Base-by-base conservation (phyloP, 768 basidiomycete genomes). In the Trichaptum fuscoviolaceum region DNA sequence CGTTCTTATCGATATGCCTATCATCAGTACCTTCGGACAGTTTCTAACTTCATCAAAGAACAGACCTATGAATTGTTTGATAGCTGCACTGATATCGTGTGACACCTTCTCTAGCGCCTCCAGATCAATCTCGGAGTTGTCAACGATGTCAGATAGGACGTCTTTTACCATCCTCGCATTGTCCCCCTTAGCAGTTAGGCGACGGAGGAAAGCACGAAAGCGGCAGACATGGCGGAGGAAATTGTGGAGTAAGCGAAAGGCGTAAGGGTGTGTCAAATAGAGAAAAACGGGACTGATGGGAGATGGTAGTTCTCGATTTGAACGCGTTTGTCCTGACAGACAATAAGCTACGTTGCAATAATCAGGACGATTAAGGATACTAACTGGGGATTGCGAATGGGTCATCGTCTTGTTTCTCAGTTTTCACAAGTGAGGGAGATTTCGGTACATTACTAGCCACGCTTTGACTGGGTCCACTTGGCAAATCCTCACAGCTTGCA, bases 91-190 rank as follows among this genome's bases (percentile, higher is more conserved):
- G 20, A 52, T 52, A 20, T 52, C 42, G 5, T 12, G 42, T 1
- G 93, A 76, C 52, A 86, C 69, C 5, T 75, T 68, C 27, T 85
- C 81, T 67, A 93, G 72, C 0, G 73, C 81, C 58, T 73, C 77
- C 58, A 93, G 76, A 69, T 91, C 80, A 42, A 93, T 76, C 17
- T 90, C 89, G 42, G 88, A 90, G 69, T 79, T 82, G 69, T 86
- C 83, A 18, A 92, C 80, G 24, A 84, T 72, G 73, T 92, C 91
- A 63, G 87, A 71, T 1, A 93, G 76, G 36, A 86, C 77, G 57
- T 84, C 83, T 71, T 84, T 85, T 0, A 90, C 89, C 36, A 89
- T 85, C 64, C 85, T 84, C 5, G 88, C 81, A 67, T 81, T 87
- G 74, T 90, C 87, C 67, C 81, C 83, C 57, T 82, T 83, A 35